phyloP scores from a whole-genome alignment of 768 basidiomycete genomes.

The Porphyrellus cyaneotinctus region DNA sequence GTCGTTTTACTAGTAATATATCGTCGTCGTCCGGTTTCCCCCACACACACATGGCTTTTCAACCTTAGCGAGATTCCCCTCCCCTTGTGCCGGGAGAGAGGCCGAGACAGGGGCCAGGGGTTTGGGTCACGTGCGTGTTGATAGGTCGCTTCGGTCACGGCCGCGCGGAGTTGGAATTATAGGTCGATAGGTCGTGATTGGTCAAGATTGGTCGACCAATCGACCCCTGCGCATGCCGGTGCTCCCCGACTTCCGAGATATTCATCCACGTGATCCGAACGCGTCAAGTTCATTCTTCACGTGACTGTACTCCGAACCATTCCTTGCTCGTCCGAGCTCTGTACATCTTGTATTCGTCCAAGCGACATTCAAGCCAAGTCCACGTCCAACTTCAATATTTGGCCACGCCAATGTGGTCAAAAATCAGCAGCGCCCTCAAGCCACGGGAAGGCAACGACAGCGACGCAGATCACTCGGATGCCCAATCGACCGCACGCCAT shows the following conservation, averaged over 20 bases:
- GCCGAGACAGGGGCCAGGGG: no score
- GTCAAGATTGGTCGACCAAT: no score
- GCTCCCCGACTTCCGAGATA: not conserved
- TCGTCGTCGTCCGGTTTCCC: no score
- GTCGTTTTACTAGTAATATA: no score
- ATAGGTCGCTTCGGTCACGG: no score
- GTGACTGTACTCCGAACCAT: conserved; percentile 13
- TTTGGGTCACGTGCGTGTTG: no score
- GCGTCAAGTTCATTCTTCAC: conserved; percentile 29
- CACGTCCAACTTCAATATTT: not conserved
- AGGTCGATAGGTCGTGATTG: no score
- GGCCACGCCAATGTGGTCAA: conserved; percentile 52
- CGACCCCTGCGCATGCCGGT: no score
- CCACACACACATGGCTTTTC: no score
- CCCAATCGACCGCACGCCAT: conserved; percentile 29
- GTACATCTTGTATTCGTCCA: not conserved
- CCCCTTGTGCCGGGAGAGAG: no score
- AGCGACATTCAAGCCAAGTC: not conserved
- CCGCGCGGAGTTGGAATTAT: no score
- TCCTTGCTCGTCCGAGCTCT: not conserved
- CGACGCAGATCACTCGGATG: conserved; percentile 18
- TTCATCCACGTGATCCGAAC: conserved; percentile 21
- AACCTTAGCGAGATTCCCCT: no score
- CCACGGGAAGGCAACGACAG: conserved; percentile 28
- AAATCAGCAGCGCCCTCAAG: conserved; percentile 54